Evolutionary conservation across 2,329 filamentous ascomycete genomes (phyloP).

Genomic region (Clathrospora elynae): DNA sequence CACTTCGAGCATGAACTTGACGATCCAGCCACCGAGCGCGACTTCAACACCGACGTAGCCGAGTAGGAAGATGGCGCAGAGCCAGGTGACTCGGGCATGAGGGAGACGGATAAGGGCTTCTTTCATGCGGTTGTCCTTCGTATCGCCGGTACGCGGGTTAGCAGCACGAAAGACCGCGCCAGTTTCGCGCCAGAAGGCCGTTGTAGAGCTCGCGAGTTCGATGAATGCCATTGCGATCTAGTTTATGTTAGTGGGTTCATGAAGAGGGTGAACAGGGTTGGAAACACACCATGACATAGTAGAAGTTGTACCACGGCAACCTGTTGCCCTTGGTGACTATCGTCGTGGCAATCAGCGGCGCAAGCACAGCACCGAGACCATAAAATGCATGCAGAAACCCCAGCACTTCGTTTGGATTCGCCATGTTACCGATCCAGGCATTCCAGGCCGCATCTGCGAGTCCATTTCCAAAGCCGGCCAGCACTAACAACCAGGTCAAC

Average conservation of each 20-base stretch:
- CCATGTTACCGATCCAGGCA: constrained; percentile 72
- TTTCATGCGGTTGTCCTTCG: constrained; percentile 57
- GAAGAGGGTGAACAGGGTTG: background rate
- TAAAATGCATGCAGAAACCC: constrained; percentile 76
- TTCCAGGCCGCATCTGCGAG: constrained; percentile 65
- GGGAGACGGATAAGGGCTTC: constrained; percentile 56
- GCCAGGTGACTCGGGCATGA: constrained; percentile 67
- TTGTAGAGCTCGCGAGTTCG: constrained; percentile 59
- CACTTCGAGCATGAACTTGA: constrained; percentile 79
- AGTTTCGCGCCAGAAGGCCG: constrained; percentile 68
- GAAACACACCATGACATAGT: constrained; percentile 71
- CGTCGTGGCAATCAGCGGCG: constrained; percentile 71
- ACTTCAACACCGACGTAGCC: constrained; percentile 81
- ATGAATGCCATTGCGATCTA: constrained; percentile 61
- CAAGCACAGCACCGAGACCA: constrained; percentile 71
- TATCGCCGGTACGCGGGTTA: constrained; percentile 52
- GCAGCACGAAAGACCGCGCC: constrained; percentile 62
- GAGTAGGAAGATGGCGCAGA: constrained; percentile 74
- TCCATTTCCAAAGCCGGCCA: constrained; percentile 74
- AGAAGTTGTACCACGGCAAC: constrained; percentile 73
- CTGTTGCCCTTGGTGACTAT: constrained; percentile 67
- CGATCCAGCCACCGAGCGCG: constrained; percentile 78
- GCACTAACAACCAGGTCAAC: no score
- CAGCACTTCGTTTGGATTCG: constrained; percentile 72
- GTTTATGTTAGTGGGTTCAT: background rate